A percentile compares a stretch with the other conserved stretches of the same genome.
Evolutionary conservation across 371 early-diverging fungal species (phyloP).

Genomic region (Mucor sp.): DNA sequence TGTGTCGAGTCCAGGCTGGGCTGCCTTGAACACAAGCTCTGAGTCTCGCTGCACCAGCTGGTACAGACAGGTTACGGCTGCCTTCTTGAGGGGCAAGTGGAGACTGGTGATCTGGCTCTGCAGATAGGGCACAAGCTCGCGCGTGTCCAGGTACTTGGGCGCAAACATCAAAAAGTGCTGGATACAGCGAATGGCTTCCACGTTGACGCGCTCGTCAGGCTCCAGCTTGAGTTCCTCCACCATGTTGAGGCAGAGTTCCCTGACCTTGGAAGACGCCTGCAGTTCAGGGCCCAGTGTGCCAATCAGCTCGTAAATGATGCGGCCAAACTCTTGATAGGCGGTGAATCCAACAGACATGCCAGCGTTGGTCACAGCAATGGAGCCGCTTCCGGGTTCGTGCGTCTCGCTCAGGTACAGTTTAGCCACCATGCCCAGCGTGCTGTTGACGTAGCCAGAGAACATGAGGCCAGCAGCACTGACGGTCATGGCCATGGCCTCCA

Average conservation of each 20-base stretch:
- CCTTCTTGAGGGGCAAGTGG: conserved; percentile 73
- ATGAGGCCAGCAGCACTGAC: conserved; percentile 89
- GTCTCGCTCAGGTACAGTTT: conserved; percentile 87
- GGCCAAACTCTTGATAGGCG: conserved; percentile 80
- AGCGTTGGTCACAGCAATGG: conserved; percentile 63
- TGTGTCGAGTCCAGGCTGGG: conserved; percentile 74
- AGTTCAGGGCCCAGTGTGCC: conserved; percentile 94
- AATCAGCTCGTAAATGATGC: conserved; percentile 85
- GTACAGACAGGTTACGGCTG: conserved; percentile 85
- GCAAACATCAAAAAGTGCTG: conserved; percentile 92
- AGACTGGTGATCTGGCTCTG: conserved; percentile 70
- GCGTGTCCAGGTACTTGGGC: conserved; percentile 70
- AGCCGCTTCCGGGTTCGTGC: conserved; percentile 77
- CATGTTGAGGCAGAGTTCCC: conserved; percentile 78
- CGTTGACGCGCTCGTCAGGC: conserved; percentile 78
- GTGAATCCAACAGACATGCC: conserved; percentile 63
- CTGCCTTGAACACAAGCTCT: conserved; percentile 67
- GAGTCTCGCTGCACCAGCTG: conserved; percentile 85
- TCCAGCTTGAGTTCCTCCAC: conserved; percentile 81
- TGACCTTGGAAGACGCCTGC: conserved; percentile 66
- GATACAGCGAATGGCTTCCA: conserved; percentile 86
- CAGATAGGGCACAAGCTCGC: conserved; percentile 74
- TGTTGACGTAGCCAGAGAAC: conserved; percentile 88
- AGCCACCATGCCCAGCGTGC: conserved; percentile 82
- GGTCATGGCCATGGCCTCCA: conserved; percentile 84